These are phyloP conservation scores for Sanghuangporus baumii DNA, from an alignment of 1,284 basidiomycete species.

Conservation along the genomic window DNA sequence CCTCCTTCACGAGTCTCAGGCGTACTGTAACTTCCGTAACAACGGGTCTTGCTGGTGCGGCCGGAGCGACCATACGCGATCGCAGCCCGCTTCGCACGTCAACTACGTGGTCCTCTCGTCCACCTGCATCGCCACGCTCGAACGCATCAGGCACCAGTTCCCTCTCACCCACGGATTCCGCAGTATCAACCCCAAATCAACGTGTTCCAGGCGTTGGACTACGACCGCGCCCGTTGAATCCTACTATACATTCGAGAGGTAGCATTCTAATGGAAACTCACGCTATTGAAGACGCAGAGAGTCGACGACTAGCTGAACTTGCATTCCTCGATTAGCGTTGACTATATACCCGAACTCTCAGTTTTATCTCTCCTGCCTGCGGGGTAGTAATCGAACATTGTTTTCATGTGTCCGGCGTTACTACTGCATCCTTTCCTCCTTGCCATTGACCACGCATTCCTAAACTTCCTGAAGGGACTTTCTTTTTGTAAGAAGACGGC, in stretches of 20 bases:
- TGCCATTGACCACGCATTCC: no score
- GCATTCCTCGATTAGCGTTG: slow-evolving; percentile 50
- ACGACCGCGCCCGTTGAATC: slow-evolving; percentile 35
- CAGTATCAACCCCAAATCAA: background rate
- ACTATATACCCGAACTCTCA: background rate
- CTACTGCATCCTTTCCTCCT: no score
- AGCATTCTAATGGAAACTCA: slow-evolving; percentile 47
- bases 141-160: background rate
- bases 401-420: background rate
- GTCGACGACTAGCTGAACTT: slow-evolving; percentile 58
- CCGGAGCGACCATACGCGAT: background rate
- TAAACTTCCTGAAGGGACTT: no score
- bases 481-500: no score
- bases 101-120: background rate
- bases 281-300: slow-evolving; percentile 60
- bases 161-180: background rate
- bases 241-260: slow-evolving; percentile 51
- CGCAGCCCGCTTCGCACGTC: background rate
- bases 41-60: background rate
- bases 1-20: slow-evolving; percentile 3
- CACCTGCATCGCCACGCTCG: background rate
- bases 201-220: background rate
- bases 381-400: background rate
- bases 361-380: background rate
- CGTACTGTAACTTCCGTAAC: slow-evolving; percentile 6